phyloP scores from a whole-genome alignment of 2,329 filamentous ascomycete species.

The Botrytis hyacinthi region DNA sequence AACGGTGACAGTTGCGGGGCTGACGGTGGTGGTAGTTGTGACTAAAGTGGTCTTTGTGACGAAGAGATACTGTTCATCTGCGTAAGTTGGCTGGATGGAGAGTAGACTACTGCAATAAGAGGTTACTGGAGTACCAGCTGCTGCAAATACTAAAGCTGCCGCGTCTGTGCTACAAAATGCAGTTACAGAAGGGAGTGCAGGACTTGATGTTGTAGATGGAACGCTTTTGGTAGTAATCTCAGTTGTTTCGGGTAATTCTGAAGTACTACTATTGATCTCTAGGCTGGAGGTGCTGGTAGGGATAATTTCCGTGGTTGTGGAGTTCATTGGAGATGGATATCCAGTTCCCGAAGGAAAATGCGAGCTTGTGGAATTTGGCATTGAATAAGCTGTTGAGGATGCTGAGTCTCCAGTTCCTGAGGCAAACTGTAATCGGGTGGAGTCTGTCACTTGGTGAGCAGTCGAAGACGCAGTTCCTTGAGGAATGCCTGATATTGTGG shows the following conservation, averaged over 20 bases:
- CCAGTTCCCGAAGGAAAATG: background rate
- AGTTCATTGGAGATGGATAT: background rate
- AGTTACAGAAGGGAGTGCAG: background rate
- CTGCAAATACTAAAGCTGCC: background rate
- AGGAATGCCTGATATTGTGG: background rate
- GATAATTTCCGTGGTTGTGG: background rate
- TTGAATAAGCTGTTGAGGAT: background rate
- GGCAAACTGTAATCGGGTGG: background rate
- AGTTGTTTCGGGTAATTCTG: background rate
- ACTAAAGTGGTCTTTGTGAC: background rate
- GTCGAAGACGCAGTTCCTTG: background rate
- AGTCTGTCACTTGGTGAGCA: background rate
- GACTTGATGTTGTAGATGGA: background rate
- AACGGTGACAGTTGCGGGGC: background rate
- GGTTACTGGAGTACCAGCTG: background rate
- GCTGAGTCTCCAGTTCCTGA: background rate
- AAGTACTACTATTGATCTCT: background rate
- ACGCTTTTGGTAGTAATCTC: background rate
- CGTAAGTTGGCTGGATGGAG: background rate
- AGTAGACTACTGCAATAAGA: slow-evolving; percentile 12
- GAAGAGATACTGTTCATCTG: background rate
- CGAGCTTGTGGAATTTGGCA: background rate
- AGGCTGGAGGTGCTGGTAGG: background rate
- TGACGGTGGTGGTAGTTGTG: background rate
- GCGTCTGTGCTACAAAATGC: slow-evolving; percentile 8